Percentiles rank a stretch among this genome's conserved stretches.
phyloP scores from a whole-genome alignment of 192 early-diverging fungal genomes.

The Podila epigama region DNA sequence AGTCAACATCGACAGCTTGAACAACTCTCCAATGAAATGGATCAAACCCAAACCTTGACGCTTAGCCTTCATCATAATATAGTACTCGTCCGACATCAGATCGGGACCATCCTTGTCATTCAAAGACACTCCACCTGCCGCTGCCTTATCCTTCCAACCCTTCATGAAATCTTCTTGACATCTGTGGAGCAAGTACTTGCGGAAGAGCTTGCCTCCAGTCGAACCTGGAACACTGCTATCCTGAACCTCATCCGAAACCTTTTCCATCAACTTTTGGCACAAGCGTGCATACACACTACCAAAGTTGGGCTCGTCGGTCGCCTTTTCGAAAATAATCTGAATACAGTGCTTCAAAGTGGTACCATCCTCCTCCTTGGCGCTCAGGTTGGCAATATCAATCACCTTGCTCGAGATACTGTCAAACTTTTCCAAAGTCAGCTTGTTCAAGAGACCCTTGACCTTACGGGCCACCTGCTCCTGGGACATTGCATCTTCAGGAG shows the following conservation, averaged over 20 bases:
- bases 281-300: conserved; percentile 89
- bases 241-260: conserved; percentile 59
- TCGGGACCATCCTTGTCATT: conserved; percentile 67
- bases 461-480: conserved; percentile 76
- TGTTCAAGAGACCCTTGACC: conserved; percentile 95
- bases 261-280: conserved; percentile 82
- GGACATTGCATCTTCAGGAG: conserved; percentile 49
- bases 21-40: conserved; percentile 95
- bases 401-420: conserved; percentile 88
- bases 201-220: conserved; percentile 79
- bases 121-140: conserved; percentile 53
- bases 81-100: conserved; percentile 83
- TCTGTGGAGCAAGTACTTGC: conserved; percentile 88
- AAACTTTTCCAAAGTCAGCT: conserved; percentile 97
- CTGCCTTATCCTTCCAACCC: conserved; percentile 86
- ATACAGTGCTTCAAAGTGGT: conserved; percentile 84
- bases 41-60: conserved; percentile 94
- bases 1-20: conserved; percentile 88
- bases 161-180: conserved; percentile 97
- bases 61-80: conserved; percentile 90
- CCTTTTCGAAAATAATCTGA: conserved; percentile 92
- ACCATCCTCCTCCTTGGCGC: conserved; percentile 69
- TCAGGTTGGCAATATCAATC: conserved; percentile 76
- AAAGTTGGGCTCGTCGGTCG: conserved; percentile 92
- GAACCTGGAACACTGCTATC: conserved; percentile 68